Evolutionary conservation across 2,329 filamentous ascomycete genomes (phyloP).

Genomic region (Lasiodiplodia sp.): DNA sequence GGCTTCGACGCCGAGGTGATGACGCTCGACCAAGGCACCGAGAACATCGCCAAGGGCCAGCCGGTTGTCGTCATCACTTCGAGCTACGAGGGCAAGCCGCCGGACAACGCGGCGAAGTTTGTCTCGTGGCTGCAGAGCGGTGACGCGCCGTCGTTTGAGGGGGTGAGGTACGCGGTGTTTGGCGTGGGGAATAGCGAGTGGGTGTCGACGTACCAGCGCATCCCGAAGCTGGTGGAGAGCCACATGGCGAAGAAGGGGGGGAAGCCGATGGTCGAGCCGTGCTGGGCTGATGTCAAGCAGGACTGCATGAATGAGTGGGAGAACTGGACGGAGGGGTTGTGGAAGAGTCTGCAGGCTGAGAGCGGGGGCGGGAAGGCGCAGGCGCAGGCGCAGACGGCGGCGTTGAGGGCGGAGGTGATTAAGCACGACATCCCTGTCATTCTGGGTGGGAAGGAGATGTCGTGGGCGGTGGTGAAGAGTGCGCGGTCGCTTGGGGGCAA

Average conservation of each 20-base stretch:
- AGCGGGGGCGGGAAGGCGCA: neutral
- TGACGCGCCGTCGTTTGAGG: conserved; percentile 57
- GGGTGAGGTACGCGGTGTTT: conserved; percentile 55
- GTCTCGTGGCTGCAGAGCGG: conserved; percentile 69
- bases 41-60: conserved; percentile 65
- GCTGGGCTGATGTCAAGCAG: conserved; percentile 61
- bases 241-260: conserved; percentile 61
- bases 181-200: conserved; percentile 53
- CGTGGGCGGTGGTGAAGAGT: conserved; percentile 18
- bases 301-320: conserved; percentile 35
- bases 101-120: conserved; percentile 75
- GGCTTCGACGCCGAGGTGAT: conserved; percentile 66
- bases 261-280: conserved; percentile 57
- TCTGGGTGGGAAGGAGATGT: conserved; percentile 32
- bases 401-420: conserved; percentile 2
- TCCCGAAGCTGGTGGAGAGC: conserved; percentile 56
- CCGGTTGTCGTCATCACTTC: conserved; percentile 73
- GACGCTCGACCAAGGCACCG: conserved; percentile 67
- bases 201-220: conserved; percentile 49
- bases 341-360: conserved; percentile 27
- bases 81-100: conserved; percentile 76
- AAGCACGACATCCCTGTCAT: conserved; percentile 24
- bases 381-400: neutral
- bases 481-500: conserved; percentile 11
- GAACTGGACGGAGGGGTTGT: conserved; percentile 33